These are phyloP conservation scores for Diphasiastrum complanatum DNA, from an alignment of 83 land plant genomes.

Conservation along the genomic window DNA sequence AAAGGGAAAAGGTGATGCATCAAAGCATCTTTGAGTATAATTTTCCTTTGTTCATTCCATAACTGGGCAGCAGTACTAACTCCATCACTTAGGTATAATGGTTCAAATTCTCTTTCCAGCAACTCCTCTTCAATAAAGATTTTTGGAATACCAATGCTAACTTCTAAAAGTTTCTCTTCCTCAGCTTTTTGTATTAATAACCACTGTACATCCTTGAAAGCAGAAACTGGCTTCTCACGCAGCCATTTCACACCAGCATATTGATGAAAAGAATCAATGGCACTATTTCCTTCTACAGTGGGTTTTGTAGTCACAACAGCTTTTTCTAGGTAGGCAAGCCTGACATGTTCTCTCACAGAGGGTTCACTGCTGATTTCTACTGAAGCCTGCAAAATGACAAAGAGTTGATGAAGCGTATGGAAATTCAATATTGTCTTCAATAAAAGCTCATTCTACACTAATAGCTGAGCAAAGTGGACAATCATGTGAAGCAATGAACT, in stretches of 20 bases:
- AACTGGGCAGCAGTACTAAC: constrained; percentile 74
- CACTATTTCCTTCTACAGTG: constrained; percentile 61
- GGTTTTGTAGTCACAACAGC: constrained; percentile 77
- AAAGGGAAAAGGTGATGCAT: constrained; percentile 50
- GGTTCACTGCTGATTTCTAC: constrained; percentile 94
- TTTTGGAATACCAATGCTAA: constrained; percentile 56
- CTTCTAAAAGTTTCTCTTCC: constrained; percentile 87
- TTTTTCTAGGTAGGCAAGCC: constrained; percentile 49
- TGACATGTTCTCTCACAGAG: constrained; percentile 62
- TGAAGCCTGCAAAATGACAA: constrained; percentile 58
- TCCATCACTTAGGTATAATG: constrained; percentile 65
- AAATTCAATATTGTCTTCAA: neutral
- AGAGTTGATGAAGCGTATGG: too few relatives aligned
- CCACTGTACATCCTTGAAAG: constrained; percentile 79
- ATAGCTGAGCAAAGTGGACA: too few relatives aligned
- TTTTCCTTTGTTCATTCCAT: constrained; percentile 90
- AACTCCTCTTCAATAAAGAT: constrained; percentile 29
- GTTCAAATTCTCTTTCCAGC: constrained; percentile 43
- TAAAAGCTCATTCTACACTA: neutral
- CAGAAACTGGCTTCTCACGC: constrained; percentile 55
- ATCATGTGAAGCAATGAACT: too few relatives aligned
- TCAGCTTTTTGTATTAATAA: constrained; percentile 91
- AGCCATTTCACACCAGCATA: constrained; percentile 86
- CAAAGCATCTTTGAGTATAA: constrained; percentile 63
- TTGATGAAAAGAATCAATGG: constrained; percentile 79